Base-by-base conservation (phyloP, 176 grass and related monocot species). In the Cymbopogon citratus region DNA sequence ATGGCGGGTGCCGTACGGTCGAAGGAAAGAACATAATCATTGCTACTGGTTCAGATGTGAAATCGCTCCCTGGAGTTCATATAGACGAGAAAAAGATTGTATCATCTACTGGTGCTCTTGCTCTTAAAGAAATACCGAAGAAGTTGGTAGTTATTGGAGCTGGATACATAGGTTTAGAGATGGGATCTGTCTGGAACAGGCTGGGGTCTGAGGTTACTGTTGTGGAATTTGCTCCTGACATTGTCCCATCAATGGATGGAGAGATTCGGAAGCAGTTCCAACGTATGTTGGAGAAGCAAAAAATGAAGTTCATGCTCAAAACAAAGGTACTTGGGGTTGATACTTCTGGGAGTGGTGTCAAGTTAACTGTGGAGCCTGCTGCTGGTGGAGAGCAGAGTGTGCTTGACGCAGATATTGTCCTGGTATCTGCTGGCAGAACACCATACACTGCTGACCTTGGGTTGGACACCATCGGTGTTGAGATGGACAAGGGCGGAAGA, bases 41-140 rank as follows among this genome's bases (percentile, higher is more conserved):
- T 48, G 45, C 45, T 48, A 48, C 45, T 48, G 45, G 45, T 48
- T 48, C 45, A 43, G 92, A 98, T 74, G 96, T 98, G 46, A 95
- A 95, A 88, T 90, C 92, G 12, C 85, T 98, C 56, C 92, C 96
- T 88, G 96, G 96, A 84, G 71, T 98, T 51, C 84, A 84, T 39
- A 95, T 98, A 81, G 96, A 98, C 24, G 96, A 98, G 85, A 88
- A 98, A 77, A 98, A 95, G 71, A 88, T 98, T 87, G 96, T 98
- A 81, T 98, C 96, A 73, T 98, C 96, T 54, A 98, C 96, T 43
- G 96, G 92, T 25, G 96, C 96, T 44, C 86, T 98, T 81, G 81
- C 74, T 77, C 95, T 71, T 83, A 86, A 28, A 19, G 85, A 91
- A 49, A 78, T 98, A 74, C 96, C 45, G 7, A 99, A 99, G 85